These are phyloP conservation scores for Asterella californica DNA, from an alignment of 225 moss, liverwort and hornwort species.

Conservation along the genomic window DNA sequence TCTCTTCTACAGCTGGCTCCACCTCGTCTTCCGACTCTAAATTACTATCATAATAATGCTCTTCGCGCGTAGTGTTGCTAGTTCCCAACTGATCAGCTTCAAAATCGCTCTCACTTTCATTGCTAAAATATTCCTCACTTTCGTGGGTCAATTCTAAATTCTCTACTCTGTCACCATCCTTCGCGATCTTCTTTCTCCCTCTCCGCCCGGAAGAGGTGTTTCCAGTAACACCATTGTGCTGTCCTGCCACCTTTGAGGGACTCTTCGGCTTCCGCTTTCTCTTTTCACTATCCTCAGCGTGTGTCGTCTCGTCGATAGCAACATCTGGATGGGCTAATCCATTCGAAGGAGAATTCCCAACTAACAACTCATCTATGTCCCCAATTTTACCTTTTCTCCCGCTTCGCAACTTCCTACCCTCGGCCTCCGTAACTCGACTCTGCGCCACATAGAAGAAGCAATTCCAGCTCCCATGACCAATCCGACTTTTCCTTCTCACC, in stretches of 20 bases:
- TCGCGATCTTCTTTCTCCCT: conserved; percentile 36
- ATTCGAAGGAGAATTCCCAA: conserved; percentile 10
- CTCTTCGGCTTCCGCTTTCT: conserved; percentile 24
- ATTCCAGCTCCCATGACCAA: conserved; percentile 26
- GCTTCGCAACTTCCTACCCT: conserved; percentile 31
- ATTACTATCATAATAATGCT: conserved; percentile 13
- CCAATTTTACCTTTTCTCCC: conserved; percentile 25
- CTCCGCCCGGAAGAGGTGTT: conserved; percentile 13
- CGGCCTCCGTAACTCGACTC: conserved; percentile 36
- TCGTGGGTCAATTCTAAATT: conserved; percentile 26
- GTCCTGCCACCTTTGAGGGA: conserved; percentile 8
- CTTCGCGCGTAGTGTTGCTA: not conserved
- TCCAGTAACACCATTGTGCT: conserved; percentile 33
- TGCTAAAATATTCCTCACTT: conserved; percentile 34
- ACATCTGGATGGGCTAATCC: conserved; percentile 16
- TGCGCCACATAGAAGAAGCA: conserved; percentile 37
- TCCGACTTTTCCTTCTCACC: conserved; percentile 25
- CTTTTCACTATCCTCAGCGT: conserved; percentile 8
- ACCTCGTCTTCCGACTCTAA: conserved; percentile 25
- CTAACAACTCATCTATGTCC: conserved; percentile 8
- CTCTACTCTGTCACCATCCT: conserved; percentile 22
- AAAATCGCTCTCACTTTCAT: conserved; percentile 40
- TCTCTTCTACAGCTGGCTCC: conserved; percentile 22
- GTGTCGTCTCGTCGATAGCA: not conserved
- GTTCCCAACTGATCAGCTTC: conserved; percentile 39